Base-by-base conservation (phyloP, 2,329 filamentous ascomycete species). In the Sporothrix dimorphospora region DNA sequence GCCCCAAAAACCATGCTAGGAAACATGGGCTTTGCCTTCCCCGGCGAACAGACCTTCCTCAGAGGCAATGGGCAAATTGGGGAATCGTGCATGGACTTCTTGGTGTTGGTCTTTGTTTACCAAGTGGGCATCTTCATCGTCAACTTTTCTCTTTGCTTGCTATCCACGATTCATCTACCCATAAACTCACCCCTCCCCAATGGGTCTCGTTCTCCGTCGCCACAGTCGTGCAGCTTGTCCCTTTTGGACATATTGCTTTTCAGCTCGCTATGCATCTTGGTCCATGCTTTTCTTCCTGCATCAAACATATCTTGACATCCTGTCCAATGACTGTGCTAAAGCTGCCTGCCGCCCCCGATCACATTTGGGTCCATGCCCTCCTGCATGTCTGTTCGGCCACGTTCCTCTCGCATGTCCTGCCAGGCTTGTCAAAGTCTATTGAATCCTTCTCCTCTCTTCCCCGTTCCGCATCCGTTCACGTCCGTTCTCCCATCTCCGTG, bases 1-100 rank as follows among this genome's bases (percentile, higher is more conserved):
- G 12, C 19, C 21, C 9, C 21, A 24, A 38, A 38, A 38, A 19
- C 30, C 40, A 42, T 27, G 11, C 61, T 30, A 47, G 61, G 16
- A 65, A 65, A 30, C 40, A 65, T 65, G 61, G 59, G 61, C 61
- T 47, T 65, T 42, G n/a, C 21, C 55, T n/a, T 63, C 24, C n/a
- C 61, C 61, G 61, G 38, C 61, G 40, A 65, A 65, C 61, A 45
- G 40, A 61, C 55, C 30, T 57, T 27, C 55, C 34, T 12, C 30
- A 61, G 19, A 61, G 19, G 55, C 30, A 40, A 42, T 27, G 59
- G 57, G 59, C 59, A 65, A 45, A 45, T 65, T 45, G 59, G 21
- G 21, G 55, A 24, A 16, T 42, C n/a, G 59, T 63, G 38, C 59
- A 45, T 65, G 59, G 38, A n/a, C 53, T 34, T 57, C 24, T 57